Conservation (phyloP, 805 yeast genomes). For the Saturnispora quitensis region DNA sequence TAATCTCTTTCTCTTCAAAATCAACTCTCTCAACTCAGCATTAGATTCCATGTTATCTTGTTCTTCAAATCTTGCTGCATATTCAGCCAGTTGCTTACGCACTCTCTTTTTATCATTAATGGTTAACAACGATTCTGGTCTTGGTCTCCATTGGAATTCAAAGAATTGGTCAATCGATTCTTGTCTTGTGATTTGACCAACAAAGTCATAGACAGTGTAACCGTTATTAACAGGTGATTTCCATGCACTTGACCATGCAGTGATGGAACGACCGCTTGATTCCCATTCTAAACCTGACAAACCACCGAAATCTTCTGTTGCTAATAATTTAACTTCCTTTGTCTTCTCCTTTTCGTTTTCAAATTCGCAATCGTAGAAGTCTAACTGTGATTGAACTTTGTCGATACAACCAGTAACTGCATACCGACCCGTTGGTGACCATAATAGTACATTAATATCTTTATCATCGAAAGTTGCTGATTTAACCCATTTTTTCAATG, state of each 20-base stretch:
- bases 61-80: slow-evolving; percentile 89
- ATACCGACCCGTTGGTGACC: slow-evolving; percentile 94
- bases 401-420: slow-evolving; percentile 42
- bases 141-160: slow-evolving; percentile 94
- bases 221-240: slow-evolving; percentile 84
- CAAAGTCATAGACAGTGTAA: slow-evolving; percentile 75
- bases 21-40: slow-evolving; percentile 82
- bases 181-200: slow-evolving; percentile 68
- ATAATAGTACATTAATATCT: slow-evolving; percentile 52
- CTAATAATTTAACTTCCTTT: slow-evolving; percentile 49
- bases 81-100: slow-evolving; percentile 79
- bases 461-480: slow-evolving; percentile 45
- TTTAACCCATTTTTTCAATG: slow-evolving; percentile 33
- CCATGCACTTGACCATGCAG: slow-evolving; percentile 83
- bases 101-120: slow-evolving; percentile 82
- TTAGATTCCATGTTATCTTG: slow-evolving; percentile 93
- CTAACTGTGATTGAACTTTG: slow-evolving; percentile 48
- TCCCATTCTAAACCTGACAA: slow-evolving; percentile 88
- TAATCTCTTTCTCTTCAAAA: slow-evolving; percentile 70
- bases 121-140: slow-evolving; percentile 73
- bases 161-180: slow-evolving; percentile 76
- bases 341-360: slow-evolving; percentile 49
- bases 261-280: slow-evolving; percentile 85
- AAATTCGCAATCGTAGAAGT: slow-evolving; percentile 78
- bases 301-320: slow-evolving; percentile 59